Conservation (phyloP, 345 rosid species). For the Orychophragmus violaceus region DNA sequence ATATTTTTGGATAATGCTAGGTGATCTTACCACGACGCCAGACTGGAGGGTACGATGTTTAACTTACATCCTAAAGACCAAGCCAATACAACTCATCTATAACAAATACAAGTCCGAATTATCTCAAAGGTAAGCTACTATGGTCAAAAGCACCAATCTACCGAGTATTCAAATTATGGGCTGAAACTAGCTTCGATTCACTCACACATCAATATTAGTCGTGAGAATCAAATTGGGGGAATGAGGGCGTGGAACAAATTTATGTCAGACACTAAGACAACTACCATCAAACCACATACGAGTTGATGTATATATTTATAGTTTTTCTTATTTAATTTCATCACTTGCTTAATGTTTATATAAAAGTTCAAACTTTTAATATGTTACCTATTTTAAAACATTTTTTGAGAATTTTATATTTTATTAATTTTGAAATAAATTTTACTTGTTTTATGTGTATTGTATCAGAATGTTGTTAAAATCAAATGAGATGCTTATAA, state of each 20-base stretch:
- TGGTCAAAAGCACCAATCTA: too few relatives aligned
- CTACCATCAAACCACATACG: not conserved
- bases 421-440: not conserved
- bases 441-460: not conserved
- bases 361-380: too few relatives aligned
- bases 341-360: not conserved
- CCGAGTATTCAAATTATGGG: too few relatives aligned
- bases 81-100: not conserved
- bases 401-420: not conserved
- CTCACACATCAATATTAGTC: not conserved
- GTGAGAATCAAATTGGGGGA: not conserved
- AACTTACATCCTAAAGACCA: not conserved
- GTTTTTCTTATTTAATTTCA: too few relatives aligned
- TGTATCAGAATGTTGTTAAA: not conserved
- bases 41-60: not conserved
- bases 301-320: too few relatives aligned
- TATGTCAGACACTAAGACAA: not conserved
- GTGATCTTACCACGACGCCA: not conserved
- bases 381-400: too few relatives aligned
- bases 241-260: not conserved
- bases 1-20: not conserved
- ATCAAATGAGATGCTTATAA: not conserved
- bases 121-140: too few relatives aligned
- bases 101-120: not conserved
- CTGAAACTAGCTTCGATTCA: too few relatives aligned